Conservation (phyloP, 148 eudicot species). For the Rhododendron ovatum region DNA sequence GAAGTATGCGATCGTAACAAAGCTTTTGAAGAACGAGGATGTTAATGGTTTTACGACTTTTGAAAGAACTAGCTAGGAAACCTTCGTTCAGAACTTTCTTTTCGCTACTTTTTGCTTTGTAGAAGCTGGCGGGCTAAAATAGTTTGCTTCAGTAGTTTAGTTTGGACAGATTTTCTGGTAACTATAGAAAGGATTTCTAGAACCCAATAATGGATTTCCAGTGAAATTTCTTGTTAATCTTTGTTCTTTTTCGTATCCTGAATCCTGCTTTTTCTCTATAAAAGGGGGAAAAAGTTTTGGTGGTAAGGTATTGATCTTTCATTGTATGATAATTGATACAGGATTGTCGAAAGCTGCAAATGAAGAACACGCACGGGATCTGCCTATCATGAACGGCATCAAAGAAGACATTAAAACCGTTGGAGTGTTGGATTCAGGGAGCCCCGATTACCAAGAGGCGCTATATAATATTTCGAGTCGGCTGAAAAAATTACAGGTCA, state of each 20-base stretch:
- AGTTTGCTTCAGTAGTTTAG: background rate
- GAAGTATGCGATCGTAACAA: background rate
- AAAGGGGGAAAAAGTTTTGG: background rate
- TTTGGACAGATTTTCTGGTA: background rate
- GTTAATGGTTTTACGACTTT: background rate
- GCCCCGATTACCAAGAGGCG: constrained; percentile 52
- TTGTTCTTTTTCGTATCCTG: background rate
- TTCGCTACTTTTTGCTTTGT: background rate
- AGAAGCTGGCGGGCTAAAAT: background rate
- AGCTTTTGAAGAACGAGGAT: background rate
- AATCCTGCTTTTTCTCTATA: background rate
- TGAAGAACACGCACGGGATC: constrained; percentile 71
- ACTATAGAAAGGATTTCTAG: background rate
- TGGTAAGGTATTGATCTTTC: background rate
- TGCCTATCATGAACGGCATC: constrained; percentile 88
- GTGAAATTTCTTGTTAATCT: background rate
- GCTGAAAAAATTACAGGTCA: constrained; percentile 57
- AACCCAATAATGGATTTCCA: background rate
- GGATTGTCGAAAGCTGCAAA: constrained; percentile 38
- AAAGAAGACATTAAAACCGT: constrained; percentile 77
- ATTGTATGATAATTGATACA: background rate
- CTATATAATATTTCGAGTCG: constrained; percentile 47
- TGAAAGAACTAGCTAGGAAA: background rate
- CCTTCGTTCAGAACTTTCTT: background rate
- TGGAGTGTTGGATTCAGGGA: constrained; percentile 59